Evolutionary conservation across 192 early-diverging fungal genomes (phyloP).

Genomic region (Coemansia sp.): DNA sequence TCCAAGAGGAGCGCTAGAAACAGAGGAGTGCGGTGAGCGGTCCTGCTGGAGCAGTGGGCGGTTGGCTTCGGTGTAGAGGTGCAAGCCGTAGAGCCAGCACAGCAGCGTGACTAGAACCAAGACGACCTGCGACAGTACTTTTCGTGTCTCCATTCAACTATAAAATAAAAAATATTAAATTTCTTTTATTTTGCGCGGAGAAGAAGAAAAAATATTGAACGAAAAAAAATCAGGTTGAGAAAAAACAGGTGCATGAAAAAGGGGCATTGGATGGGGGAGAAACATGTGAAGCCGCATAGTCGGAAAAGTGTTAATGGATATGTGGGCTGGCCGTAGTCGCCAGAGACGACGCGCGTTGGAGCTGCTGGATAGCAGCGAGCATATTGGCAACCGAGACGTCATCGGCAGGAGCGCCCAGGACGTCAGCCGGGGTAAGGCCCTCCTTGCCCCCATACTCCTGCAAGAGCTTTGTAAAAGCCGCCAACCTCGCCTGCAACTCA

Average conservation of each 20-base stretch:
- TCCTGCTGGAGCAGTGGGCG: conserved; percentile 10
- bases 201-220: not conserved
- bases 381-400: conserved; percentile 39
- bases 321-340: conserved; percentile 1
- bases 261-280: not conserved
- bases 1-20: not conserved
- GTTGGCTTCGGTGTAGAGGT: conserved; percentile 35
- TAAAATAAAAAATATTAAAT: conserved; percentile 4
- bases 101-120: conserved; percentile 27
- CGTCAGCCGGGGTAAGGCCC: conserved; percentile 7
- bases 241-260: not conserved
- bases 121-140: conserved; percentile 15
- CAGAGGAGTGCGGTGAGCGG: not conserved
- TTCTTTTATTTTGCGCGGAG: conserved; percentile 1
- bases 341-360: conserved; percentile 42
- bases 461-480: conserved; percentile 39
- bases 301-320: not conserved
- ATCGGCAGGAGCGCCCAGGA: conserved; percentile 10
- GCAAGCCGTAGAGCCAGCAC: conserved; percentile 48
- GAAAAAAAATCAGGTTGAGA: not conserved
- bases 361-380: conserved; percentile 50
- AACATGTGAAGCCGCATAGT: not conserved
- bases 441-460: conserved; percentile 44
- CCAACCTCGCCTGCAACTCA: conserved; percentile 38
- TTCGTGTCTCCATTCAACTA: conserved; percentile 14